These are phyloP conservation scores for Backusella macrospora DNA, from an alignment of 192 early-diverging fungal species.

Conservation along the genomic window DNA sequence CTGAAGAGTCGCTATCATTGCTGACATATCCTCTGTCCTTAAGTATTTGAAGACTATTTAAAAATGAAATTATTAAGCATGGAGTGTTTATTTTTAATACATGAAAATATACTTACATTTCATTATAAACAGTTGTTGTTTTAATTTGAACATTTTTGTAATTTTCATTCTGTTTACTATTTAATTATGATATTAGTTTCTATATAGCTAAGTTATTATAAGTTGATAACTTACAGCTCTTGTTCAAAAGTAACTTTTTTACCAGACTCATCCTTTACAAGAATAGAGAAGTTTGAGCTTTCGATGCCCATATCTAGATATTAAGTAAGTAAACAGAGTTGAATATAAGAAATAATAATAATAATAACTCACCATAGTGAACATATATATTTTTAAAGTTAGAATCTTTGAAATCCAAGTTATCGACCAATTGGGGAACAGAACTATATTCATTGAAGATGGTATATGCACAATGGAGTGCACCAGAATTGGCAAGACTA, in stretches of 20 bases:
- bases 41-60: constrained; percentile 1
- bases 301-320: not conserved
- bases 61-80: not conserved
- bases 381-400: not conserved
- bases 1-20: not conserved
- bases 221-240: not conserved
- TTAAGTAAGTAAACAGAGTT: not conserved
- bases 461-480: not conserved
- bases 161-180: not conserved
- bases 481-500: constrained; percentile 7
- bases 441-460: not conserved
- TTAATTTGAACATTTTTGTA: not conserved
- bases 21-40: not conserved
- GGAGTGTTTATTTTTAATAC: not conserved
- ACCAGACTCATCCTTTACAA: not conserved
- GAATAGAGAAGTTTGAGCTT: constrained; percentile 8
- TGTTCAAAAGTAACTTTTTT: not conserved
- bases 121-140: not conserved
- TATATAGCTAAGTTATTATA: not conserved
- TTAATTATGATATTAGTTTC: not conserved
- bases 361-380: not conserved
- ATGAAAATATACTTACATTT: not conserved
- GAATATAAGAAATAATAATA: not conserved
- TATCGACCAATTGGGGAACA: not conserved
- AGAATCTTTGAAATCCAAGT: not conserved